Conservation (phyloP, 805 yeast species). For the Ogataea ramenticola region DNA sequence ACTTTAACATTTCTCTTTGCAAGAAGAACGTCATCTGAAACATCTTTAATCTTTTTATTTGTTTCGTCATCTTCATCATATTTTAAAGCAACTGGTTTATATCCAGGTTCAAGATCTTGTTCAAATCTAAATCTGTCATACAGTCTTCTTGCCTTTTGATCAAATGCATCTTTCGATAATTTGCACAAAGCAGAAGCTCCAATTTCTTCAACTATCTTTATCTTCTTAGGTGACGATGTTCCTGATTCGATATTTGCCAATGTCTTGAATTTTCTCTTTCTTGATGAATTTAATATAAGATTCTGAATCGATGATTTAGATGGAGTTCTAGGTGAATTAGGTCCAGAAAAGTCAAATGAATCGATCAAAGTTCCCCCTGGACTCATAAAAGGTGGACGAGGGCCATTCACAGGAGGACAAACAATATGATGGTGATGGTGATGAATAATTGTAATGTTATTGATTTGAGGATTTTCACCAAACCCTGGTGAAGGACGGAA, state of each 20-base stretch:
- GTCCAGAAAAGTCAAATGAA: too few relatives aligned
- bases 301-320: too few relatives aligned
- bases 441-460: too few relatives aligned
- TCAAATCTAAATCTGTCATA: background rate
- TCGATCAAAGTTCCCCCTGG: too few relatives aligned
- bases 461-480: too few relatives aligned
- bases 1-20: slow-evolving; percentile 3
- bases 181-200: background rate
- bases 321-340: too few relatives aligned
- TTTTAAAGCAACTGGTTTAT: background rate
- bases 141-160: background rate
- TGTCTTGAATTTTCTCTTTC: background rate
- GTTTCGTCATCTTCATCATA: background rate
- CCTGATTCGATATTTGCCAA: background rate
- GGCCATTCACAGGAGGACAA: too few relatives aligned
- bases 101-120: background rate
- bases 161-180: background rate
- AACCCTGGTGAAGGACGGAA: too few relatives aligned
- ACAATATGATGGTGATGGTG: too few relatives aligned
- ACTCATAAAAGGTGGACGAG: too few relatives aligned
- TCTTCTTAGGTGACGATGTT: background rate
- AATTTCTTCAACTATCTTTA: background rate
- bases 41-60: background rate
- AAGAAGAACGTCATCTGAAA: slow-evolving; percentile 5
- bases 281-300: background rate